Base-by-base conservation (phyloP, 2,329 filamentous ascomycete species). In the Alternaria panax region DNA sequence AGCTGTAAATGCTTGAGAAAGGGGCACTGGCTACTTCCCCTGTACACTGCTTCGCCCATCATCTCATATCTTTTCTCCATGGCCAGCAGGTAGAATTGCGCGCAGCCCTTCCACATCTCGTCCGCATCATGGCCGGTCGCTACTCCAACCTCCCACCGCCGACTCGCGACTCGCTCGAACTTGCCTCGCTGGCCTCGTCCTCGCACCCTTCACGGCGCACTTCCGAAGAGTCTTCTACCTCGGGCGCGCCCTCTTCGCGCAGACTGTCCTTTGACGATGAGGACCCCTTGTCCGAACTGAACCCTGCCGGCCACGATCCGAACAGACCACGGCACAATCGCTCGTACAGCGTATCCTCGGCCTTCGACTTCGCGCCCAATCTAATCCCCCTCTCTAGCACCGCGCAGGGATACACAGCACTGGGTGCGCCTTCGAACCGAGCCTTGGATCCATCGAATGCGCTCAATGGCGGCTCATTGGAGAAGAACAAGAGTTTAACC, bases 401-500 rank as follows among this genome's bases (percentile, higher is more conserved):
- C 87, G 84, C 45, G 79, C 90, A 77, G 43, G 81, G 81, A 38
- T 99, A 99, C 80, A 92, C 93, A 41, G 92, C 93, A 12, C 85
- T 99, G 16, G 94, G 93, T 32, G 89, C 90, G 25, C 88, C 93
- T 36, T 88, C 88, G 6, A 86, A 88, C 38, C 71, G 80, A 25
- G 75, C 79, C 36, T 78, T 86, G 40, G 82, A 88, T 68, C 78
- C 84, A 59, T 77, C 84, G 62, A 84, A 84, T 51, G 86, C 86
- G 16, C 72, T 90, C 22, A 86, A 87, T n/a, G 91, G 90, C 61
- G 90, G 87, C n/a, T 92, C 90, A 40, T 80, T 98, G 65, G 95
- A 99, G 83, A 95, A 92, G 78, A 90, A 96, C 82, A 99, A 99
- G 82, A 96, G 92, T 14, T 81, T 99, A 78, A 98, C 95, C 27